These are phyloP conservation scores for Taiozyma sp. DNA, from an alignment of 1,139 yeast species.

Conservation along the genomic window DNA sequence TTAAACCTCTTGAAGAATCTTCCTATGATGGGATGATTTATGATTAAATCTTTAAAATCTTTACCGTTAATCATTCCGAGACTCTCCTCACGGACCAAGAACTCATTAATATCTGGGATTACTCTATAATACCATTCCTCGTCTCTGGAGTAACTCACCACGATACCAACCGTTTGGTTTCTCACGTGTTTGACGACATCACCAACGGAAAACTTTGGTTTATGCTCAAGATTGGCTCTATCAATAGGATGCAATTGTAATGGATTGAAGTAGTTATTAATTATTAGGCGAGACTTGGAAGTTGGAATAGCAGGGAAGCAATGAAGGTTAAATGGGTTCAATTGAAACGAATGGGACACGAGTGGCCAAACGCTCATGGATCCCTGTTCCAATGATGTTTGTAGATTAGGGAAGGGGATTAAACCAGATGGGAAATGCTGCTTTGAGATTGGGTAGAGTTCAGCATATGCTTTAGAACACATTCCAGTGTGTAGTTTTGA, in stretches of 20 bases:
- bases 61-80: not conserved
- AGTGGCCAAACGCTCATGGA: not conserved
- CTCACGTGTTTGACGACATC: not conserved
- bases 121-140: not conserved
- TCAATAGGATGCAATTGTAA: not conserved
- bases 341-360: not conserved
- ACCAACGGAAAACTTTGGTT: not conserved
- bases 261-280: not conserved
- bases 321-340: not conserved
- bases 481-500: not conserved
- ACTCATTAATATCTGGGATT: not conserved
- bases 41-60: not conserved
- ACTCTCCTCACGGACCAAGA: not conserved
- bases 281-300: not conserved
- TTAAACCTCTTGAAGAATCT: slow-evolving; percentile 6
- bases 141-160: slow-evolving; percentile 1
- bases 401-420: not conserved
- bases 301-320: not conserved
- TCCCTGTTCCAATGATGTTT: not conserved
- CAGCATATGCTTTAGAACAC: not conserved
- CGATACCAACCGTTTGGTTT: slow-evolving; percentile 2
- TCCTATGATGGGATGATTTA: slow-evolving; percentile 3
- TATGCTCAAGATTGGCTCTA: not conserved
- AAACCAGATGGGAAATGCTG: not conserved
- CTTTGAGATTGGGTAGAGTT: not conserved